phyloP scores from a whole-genome alignment of 345 rosid genomes.

The Salix udensis region DNA sequence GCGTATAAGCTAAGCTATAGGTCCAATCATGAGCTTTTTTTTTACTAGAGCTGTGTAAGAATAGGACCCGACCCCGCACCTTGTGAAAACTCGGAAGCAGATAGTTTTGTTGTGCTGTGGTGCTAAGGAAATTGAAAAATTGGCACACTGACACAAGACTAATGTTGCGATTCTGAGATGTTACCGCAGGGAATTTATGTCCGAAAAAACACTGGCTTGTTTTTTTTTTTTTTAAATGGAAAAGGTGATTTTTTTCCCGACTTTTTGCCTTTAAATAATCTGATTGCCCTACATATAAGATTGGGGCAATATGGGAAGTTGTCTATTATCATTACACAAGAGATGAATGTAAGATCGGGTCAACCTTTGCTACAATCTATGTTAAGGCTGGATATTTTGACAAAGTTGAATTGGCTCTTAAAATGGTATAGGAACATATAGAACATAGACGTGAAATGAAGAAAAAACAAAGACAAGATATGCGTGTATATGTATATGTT shows the following conservation, averaged over 20 bases:
- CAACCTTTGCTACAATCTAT: slow-evolving; percentile 64
- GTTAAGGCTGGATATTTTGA: slow-evolving; percentile 40
- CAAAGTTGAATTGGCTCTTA: slow-evolving; percentile 63
- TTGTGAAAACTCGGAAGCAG: no score
- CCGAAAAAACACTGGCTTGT: slow-evolving; percentile 44
- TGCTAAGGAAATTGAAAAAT: neutral
- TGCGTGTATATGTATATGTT: no score
- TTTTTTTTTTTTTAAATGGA: slow-evolving; percentile 50
- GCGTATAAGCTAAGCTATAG: neutral
- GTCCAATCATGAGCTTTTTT: neutral
- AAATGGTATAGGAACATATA: slow-evolving; percentile 49
- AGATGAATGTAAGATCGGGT: slow-evolving; percentile 60
- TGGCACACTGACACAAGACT: no score
- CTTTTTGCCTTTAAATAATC: slow-evolving; percentile 48
- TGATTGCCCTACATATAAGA: slow-evolving; percentile 50
- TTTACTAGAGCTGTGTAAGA: neutral
- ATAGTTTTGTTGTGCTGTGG: neutral
- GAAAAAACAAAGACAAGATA: neutral
- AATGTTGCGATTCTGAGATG: slow-evolving; percentile 45
- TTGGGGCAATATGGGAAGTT: slow-evolving; percentile 56
- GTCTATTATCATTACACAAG: slow-evolving; percentile 29
- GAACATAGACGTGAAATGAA: slow-evolving; percentile 6
- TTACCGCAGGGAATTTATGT: slow-evolving; percentile 45
- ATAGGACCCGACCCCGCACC: neutral
- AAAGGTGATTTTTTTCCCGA: slow-evolving; percentile 26